phyloP scores from a whole-genome alignment of 768 basidiomycete species.

The Russula foetens region DNA sequence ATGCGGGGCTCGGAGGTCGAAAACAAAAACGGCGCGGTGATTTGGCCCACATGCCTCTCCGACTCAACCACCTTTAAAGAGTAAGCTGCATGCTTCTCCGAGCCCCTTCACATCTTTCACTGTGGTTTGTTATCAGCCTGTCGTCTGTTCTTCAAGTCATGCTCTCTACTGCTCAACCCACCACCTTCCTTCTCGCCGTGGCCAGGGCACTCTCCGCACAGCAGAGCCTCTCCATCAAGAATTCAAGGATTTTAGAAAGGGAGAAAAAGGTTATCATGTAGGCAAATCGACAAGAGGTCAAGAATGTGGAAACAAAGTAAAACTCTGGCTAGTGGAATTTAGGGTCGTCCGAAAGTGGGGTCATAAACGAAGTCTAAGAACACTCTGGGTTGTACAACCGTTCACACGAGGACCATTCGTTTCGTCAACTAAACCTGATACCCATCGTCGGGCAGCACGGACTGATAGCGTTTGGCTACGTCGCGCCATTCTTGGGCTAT shows the following conservation, averaged over 20 bases:
- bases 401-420: background rate
- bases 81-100: no score
- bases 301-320: no score
- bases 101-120: no score
- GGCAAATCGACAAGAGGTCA: slow-evolving; percentile 51
- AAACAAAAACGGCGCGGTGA: no score
- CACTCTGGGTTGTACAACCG: background rate
- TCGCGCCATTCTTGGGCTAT: slow-evolving; percentile 4
- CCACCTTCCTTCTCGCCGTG: slow-evolving; percentile 94
- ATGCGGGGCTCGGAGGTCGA: no score
- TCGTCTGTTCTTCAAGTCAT: slow-evolving; percentile 56
- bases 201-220: slow-evolving; percentile 57
- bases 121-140: no score
- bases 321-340: slow-evolving; percentile 29
- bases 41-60: no score
- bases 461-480: slow-evolving; percentile 13
- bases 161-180: slow-evolving; percentile 93
- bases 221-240: slow-evolving; percentile 68
- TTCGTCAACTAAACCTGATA: background rate
- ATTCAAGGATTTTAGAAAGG: slow-evolving; percentile 66
- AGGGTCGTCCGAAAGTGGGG: background rate
- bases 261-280: slow-evolving; percentile 72
- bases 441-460: slow-evolving; percentile 9
- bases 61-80: no score
- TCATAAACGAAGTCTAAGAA: background rate